phyloP scores from a whole-genome alignment of 1,139 yeast genomes.

The Kurtzmaniella quercitrusa region DNA sequence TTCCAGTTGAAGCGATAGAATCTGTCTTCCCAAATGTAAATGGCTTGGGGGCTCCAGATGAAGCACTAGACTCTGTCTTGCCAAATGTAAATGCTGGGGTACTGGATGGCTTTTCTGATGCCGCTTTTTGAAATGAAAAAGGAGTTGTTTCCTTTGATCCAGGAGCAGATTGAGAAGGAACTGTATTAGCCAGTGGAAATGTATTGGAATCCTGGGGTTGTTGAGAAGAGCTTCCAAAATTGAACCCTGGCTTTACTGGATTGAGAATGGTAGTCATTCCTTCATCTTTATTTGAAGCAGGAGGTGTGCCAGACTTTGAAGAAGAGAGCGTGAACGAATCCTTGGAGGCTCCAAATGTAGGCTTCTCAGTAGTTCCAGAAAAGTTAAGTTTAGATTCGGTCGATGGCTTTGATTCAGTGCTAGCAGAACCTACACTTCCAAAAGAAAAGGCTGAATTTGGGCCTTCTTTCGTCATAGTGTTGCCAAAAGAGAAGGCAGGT shows the following conservation, averaged over 20 bases:
- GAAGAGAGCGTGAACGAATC: background rate
- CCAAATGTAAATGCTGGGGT: conserved; percentile 13
- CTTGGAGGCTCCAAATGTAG: background rate
- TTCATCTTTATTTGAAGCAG: background rate
- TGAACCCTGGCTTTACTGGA: no score
- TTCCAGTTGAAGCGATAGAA: background rate
- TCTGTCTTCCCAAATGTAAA: background rate
- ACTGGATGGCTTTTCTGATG: background rate
- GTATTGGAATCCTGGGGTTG: background rate
- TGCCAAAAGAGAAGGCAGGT: conserved; percentile 5
- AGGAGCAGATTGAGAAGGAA: background rate
- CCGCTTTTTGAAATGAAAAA: background rate
- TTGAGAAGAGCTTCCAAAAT: no score
- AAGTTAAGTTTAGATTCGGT: no score
- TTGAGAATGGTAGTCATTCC: background rate
- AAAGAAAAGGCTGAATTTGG: background rate
- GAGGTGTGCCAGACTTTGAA: background rate
- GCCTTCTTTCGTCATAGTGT: background rate
- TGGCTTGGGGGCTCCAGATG: background rate
- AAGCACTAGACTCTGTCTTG: conserved; percentile 1
- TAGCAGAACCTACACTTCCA: background rate
- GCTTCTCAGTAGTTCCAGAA: background rate
- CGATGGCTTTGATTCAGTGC: background rate
- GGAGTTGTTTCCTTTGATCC: background rate
- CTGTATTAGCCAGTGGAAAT: background rate